These are phyloP conservation scores for Ramalina intermedia DNA, from an alignment of 495 filamentous ascomycete species.

Conservation along the genomic window DNA sequence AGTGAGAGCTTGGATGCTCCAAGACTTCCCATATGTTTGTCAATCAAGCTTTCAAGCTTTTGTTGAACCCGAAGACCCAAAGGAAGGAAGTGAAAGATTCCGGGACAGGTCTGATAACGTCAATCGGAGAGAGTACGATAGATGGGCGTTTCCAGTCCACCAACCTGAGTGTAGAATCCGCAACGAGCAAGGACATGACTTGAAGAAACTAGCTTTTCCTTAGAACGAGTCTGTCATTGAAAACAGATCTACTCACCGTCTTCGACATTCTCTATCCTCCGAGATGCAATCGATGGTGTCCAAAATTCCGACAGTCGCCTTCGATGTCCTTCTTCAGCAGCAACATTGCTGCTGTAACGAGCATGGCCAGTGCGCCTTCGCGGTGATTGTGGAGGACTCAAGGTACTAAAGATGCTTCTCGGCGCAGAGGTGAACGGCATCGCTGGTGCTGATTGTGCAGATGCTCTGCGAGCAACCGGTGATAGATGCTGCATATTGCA, in stretches of 20 bases:
- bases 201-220: neutral
- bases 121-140: neutral
- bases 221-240: neutral
- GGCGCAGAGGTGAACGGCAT: no score
- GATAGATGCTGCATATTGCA: no score
- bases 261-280: neutral
- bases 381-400: no score
- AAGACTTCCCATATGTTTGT: slow-evolving; percentile 70
- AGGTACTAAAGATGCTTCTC: no score
- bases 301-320: slow-evolving; percentile 13
- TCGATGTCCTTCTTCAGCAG: slow-evolving; percentile 14
- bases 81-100: slow-evolving; percentile 86
- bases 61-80: slow-evolving; percentile 80
- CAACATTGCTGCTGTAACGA: no score
- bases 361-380: no score
- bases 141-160: neutral
- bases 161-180: neutral
- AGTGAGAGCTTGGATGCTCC: slow-evolving; percentile 78
- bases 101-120: slow-evolving; percentile 52
- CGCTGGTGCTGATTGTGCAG: no score
- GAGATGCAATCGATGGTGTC: slow-evolving; percentile 13
- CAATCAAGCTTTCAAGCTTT: slow-evolving; percentile 73
- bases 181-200: neutral
- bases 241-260: neutral
- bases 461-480: no score